These are phyloP conservation scores for Eutrema heterophyllum DNA, from an alignment of 345 rosid species.

Conservation along the genomic window DNA sequence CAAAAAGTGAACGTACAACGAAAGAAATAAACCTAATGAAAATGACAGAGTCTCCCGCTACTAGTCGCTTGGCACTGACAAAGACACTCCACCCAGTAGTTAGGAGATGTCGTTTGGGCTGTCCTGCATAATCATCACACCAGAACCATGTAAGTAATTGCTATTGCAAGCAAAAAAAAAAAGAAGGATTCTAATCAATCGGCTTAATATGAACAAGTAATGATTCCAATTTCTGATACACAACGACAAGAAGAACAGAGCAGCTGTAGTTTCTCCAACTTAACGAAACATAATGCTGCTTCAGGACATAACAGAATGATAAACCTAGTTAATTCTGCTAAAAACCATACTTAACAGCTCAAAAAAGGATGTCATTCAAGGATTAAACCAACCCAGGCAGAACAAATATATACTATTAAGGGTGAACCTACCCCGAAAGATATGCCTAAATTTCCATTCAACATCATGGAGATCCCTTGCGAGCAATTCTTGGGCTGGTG, in stretches of 20 bases:
- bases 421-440: conserved; percentile 36
- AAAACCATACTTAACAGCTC: background rate
- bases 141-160: background rate
- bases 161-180: background rate
- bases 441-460: conserved; percentile 47
- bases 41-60: conserved; percentile 46
- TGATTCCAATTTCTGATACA: background rate
- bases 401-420: background rate
- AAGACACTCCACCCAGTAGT: conserved; percentile 51
- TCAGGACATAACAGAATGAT: background rate
- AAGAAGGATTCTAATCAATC: background rate
- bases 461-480: conserved; percentile 45
- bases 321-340: background rate
- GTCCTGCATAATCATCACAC: conserved; percentile 33
- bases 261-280: background rate
- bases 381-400: background rate
- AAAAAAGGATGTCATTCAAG: background rate
- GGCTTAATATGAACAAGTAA: background rate
- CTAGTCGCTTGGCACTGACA: conserved; percentile 46
- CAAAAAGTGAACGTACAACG: background rate
- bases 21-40: conserved; percentile 34
- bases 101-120: conserved; percentile 47
- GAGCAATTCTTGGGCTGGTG: conserved; percentile 38
- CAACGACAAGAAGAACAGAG: background rate
- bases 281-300: background rate